Evolutionary conservation across 2,329 filamentous ascomycete genomes (phyloP).

Genomic region (Sphaerulina musiva): DNA sequence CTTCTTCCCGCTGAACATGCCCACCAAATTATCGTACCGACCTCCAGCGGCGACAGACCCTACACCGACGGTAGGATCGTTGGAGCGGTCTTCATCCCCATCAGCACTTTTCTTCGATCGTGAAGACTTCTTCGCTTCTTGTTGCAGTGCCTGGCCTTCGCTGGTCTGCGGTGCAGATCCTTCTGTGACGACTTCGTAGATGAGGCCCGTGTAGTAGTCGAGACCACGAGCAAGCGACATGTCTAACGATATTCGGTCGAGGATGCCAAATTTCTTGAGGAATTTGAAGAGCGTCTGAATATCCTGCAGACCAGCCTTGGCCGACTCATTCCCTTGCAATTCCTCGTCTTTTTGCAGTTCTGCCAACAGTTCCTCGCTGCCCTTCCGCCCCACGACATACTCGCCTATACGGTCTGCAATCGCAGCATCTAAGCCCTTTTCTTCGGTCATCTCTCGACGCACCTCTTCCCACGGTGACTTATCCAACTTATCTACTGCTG

Average conservation of each 20-base stretch:
- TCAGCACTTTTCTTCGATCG: conserved; percentile 38
- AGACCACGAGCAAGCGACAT: conserved; percentile 82
- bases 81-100: conserved; percentile 61
- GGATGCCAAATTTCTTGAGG: conserved; percentile 66
- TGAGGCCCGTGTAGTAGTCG: conserved; percentile 88
- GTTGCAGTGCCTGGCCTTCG: conserved; percentile 41
- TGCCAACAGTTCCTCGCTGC: conserved; percentile 65
- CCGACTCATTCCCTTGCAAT: conserved; percentile 63
- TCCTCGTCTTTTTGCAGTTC: conserved; percentile 61
- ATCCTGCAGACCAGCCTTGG: conserved; percentile 73
- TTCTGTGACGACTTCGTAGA: conserved; percentile 83
- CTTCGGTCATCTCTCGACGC: conserved; percentile 84
- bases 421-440: conserved; percentile 71
- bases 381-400: conserved; percentile 71
- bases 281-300: conserved; percentile 77
- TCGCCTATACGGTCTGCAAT: conserved; percentile 83
- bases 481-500: conserved; percentile 91
- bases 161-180: conserved; percentile 56
- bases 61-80: conserved; percentile 74
- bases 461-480: conserved; percentile 85
- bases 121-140: conserved; percentile 47
- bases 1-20: conserved; percentile 73
- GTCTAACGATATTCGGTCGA: conserved; percentile 76
- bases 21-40: conserved; percentile 86
- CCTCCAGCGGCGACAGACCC: conserved; percentile 85